Conservation (phyloP, 2,329 filamentous ascomycete species). For the Epichloe gansuensis region DNA sequence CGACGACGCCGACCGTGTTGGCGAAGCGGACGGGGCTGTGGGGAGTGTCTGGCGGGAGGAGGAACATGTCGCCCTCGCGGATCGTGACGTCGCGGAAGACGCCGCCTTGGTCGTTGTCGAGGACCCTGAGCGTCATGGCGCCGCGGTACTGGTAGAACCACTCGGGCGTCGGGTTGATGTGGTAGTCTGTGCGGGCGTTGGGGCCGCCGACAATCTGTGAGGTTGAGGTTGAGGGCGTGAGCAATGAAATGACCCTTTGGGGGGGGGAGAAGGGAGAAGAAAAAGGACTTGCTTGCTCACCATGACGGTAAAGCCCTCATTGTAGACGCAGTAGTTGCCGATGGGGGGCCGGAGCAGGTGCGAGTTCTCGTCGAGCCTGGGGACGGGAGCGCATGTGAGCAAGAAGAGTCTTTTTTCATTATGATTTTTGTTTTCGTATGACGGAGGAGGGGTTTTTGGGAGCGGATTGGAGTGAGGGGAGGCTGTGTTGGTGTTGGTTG, state of each 20-base stretch:
- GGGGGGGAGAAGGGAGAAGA: neutral
- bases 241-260: neutral
- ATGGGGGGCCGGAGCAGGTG: conserved; percentile 88
- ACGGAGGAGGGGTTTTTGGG: no score
- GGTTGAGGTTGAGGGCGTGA: neutral
- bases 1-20: conserved; percentile 83
- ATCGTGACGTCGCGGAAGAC: conserved; percentile 77
- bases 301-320: conserved; percentile 73
- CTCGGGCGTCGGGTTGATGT: conserved; percentile 91
- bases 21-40: conserved; percentile 92
- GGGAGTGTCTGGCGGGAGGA: conserved; percentile 86
- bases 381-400: neutral
- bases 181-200: conserved; percentile 93
- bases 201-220: conserved; percentile 78
- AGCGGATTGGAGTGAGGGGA: neutral
- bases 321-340: conserved; percentile 96
- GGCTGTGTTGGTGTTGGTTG: no score
- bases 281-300: conserved; percentile 22
- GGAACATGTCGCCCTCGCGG: conserved; percentile 84
- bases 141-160: conserved; percentile 98
- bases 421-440: no score
- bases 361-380: conserved; percentile 79
- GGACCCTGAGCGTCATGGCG: conserved; percentile 84
- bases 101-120: conserved; percentile 42
- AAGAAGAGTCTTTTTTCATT: no score